phyloP scores from a whole-genome alignment of 2,329 filamentous ascomycete genomes.

The Blumeriella jaapii region DNA sequence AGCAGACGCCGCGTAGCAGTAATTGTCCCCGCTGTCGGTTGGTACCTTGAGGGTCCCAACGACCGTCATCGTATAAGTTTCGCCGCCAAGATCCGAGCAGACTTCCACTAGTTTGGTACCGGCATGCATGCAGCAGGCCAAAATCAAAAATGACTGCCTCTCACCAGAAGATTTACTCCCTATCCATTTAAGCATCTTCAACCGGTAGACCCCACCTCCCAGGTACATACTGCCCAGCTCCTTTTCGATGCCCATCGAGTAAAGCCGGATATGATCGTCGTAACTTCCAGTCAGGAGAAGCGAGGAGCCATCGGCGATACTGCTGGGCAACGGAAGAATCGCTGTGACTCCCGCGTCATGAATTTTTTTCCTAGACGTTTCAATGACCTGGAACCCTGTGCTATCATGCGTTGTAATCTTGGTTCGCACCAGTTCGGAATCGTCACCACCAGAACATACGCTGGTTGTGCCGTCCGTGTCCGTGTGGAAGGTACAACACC shows the following conservation, averaged over 20 bases:
- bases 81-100: background rate
- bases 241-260: constrained; percentile 32
- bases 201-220: constrained; percentile 77
- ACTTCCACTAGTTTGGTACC: constrained; percentile 57
- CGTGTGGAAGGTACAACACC: constrained; percentile 53
- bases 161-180: background rate
- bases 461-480: constrained; percentile 4
- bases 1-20: constrained; percentile 2
- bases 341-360: constrained; percentile 82
- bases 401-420: background rate
- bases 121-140: constrained; percentile 91
- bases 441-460: constrained; percentile 63
- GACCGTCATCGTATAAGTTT: background rate
- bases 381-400: background rate
- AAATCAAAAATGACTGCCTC: constrained; percentile 35
- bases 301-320: constrained; percentile 28
- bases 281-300: constrained; percentile 81
- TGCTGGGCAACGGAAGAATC: constrained; percentile 55
- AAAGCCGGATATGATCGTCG: constrained; percentile 69
- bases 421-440: constrained; percentile 29
- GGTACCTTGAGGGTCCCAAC: background rate
- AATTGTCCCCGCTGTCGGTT: background rate
- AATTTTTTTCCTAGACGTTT: background rate
- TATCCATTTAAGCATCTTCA: constrained; percentile 55
- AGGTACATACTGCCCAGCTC: constrained; percentile 51